Evolutionary conservation across 1,284 basidiomycete genomes (phyloP).

Genomic region (Moesziomyces globuligerus): DNA sequence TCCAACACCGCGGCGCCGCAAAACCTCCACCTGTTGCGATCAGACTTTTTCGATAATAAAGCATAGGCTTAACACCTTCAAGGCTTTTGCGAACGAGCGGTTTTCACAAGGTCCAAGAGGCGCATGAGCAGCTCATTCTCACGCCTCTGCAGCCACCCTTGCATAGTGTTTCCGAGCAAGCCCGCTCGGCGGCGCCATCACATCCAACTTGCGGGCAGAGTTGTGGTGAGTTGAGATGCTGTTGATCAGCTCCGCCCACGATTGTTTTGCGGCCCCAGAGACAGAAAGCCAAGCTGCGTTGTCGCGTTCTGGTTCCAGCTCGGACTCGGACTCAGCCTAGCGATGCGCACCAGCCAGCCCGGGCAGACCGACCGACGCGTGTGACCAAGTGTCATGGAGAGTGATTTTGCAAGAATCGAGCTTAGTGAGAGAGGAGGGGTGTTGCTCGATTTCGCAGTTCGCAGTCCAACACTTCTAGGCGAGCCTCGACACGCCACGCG

Average conservation of each 20-base stretch:
- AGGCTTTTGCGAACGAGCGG: neutral
- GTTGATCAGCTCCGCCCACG: too few relatives aligned
- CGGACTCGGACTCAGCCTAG: too few relatives aligned
- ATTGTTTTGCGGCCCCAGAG: too few relatives aligned
- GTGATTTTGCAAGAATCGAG: conserved; percentile 5
- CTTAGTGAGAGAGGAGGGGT: neutral
- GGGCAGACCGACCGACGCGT: too few relatives aligned
- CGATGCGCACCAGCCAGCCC: too few relatives aligned
- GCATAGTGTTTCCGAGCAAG: neutral
- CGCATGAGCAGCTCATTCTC: neutral
- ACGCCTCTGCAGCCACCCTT: neutral
- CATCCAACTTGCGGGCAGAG: too few relatives aligned
- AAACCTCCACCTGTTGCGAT: neutral
- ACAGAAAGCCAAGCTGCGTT: too few relatives aligned
- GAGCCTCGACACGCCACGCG: neutral
- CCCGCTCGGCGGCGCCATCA: neutral
- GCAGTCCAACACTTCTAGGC: neutral
- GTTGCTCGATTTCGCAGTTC: neutral
- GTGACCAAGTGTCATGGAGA: too few relatives aligned
- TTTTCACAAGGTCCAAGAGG: neutral
- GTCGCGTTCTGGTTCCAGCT: too few relatives aligned
- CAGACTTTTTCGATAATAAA: neutral
- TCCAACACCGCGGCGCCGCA: too few relatives aligned
- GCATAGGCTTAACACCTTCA: too few relatives aligned
- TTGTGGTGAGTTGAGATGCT: too few relatives aligned